Evolutionary conservation across 345 rosid species (phyloP), one percentile per base, ranked within the genome.

Genomic region (Bruguiera gymnorhiza): DNA sequence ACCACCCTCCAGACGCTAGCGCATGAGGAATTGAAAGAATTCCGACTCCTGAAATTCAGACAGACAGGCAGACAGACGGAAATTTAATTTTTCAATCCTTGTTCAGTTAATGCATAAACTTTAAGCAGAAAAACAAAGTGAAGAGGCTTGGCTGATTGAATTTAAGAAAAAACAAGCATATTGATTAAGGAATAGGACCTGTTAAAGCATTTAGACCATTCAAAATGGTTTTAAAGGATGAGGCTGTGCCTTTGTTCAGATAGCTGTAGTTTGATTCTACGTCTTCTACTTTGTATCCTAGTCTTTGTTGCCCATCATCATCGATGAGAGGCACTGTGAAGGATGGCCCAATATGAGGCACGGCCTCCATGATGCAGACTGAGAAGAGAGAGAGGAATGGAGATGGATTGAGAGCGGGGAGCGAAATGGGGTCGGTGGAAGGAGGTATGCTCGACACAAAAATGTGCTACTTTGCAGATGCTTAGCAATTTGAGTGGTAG

Each of bases 1-100:
- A 54, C 98, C 98, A 93, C 71, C 98, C 98, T 75, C 98, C 98
- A 0, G 97, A 80, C 66, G 97, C 86, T 21, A 93, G 75, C 16
- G 97, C 98, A 72, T 87, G 88, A 21, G 97, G 91, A 46, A 84
- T 84, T 10, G 98, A 91, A 64, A 93, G 81, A 72, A 93, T 88
- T 51, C 98, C 97, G 34, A 91, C 91, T 74, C 97, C 98, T 93
- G 85, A 31, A 70, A 68, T 21, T 56, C 60, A 23, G 26, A 24
- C 16, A 56, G 59, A 21, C 29, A 27, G 2, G 29, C 56, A 52
- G 23, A 52, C 23, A 54, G 27, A 54, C 57, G n/a, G 57, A 8
- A 54, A 1, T 7, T 21, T 7, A 54, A 7, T 19, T 24, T 54
- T 54, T 5, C 59, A n/a, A 2, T 21, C 9, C 59, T n/a, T 8